Percentiles rank a stretch among this genome's conserved stretches.
Evolutionary conservation across 306 rosid genomes (phyloP).

Genomic region (Vachellia collinsii): DNA sequence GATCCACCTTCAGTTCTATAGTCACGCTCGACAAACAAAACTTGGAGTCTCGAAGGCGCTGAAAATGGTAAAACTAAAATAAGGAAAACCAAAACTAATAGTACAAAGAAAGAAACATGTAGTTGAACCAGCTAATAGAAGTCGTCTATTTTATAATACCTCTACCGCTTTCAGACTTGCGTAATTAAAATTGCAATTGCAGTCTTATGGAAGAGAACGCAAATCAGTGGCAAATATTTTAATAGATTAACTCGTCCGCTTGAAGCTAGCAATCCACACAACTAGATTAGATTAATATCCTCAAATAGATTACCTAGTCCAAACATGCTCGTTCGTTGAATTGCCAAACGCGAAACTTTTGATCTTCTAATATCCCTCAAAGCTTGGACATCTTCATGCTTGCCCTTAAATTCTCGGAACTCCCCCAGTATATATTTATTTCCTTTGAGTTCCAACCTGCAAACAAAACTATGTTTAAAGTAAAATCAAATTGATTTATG

Average conservation of each 20-base stretch:
- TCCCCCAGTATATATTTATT: constrained; percentile 79
- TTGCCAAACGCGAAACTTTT: constrained; percentile 63
- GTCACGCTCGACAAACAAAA: constrained; percentile 67
- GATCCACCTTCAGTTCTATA: constrained; percentile 76
- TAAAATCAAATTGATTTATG: constrained; percentile 18
- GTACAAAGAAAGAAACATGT: constrained; percentile 1
- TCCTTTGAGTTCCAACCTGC: constrained; percentile 88
- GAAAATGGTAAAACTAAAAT: constrained; percentile 41
- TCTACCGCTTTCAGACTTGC: constrained; percentile 16
- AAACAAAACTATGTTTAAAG: constrained; percentile 26
- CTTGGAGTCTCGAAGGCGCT: constrained; percentile 88
- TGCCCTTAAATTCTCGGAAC: constrained; percentile 90
- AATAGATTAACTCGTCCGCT: constrained; percentile 2
- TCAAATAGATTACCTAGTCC: constrained; percentile 74
- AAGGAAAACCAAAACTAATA: constrained; percentile 23
- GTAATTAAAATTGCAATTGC: constrained; percentile 26
- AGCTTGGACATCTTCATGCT: constrained; percentile 67
- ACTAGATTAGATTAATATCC: neutral
- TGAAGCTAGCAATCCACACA: constrained; percentile 7
- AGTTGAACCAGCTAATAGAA: neutral
- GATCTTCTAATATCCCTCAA: constrained; percentile 78
- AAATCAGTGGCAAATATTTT: neutral
- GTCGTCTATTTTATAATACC: constrained; percentile 17
- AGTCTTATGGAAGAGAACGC: constrained; percentile 21
- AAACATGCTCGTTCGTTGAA: constrained; percentile 90